phyloP scores from a whole-genome alignment of 1,284 basidiomycete genomes.

The Ganoderma lucidum region DNA sequence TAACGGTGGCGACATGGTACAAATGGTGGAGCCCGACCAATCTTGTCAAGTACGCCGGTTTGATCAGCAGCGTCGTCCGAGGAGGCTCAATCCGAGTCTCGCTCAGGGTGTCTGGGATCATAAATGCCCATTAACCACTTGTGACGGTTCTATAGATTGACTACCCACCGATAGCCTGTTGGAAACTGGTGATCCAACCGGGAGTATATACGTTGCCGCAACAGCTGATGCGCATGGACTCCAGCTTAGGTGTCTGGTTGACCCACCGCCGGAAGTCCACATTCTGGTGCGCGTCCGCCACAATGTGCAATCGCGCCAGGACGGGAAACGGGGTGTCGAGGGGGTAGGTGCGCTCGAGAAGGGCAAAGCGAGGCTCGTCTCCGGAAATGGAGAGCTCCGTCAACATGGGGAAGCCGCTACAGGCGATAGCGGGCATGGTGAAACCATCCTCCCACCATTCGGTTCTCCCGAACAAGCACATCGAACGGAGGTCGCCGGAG shows the following conservation, averaged over 20 bases:
- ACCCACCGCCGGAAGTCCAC: constrained; percentile 13
- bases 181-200: background rate
- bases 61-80: background rate
- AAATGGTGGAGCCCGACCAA: background rate
- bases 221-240: background rate
- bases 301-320: constrained; percentile 10
- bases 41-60: background rate
- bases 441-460: background rate
- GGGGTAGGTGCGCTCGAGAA: background rate
- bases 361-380: constrained; percentile 7
- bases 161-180: background rate
- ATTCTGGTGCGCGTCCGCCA: background rate
- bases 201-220: background rate
- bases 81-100: background rate
- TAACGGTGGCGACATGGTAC: background rate
- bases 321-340: background rate
- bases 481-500: constrained; percentile 1
- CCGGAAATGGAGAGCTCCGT: constrained; percentile 7
- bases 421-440: background rate
- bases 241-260: background rate
- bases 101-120: background rate
- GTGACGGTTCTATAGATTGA: background rate
- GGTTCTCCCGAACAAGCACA: constrained; percentile 8
- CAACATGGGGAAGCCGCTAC: constrained; percentile 5
- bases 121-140: background rate